Evolutionary conservation across 805 yeast genomes (phyloP), one percentile per base, ranked within the genome.

Genomic region (Maudiozyma serrabonitensis): DNA sequence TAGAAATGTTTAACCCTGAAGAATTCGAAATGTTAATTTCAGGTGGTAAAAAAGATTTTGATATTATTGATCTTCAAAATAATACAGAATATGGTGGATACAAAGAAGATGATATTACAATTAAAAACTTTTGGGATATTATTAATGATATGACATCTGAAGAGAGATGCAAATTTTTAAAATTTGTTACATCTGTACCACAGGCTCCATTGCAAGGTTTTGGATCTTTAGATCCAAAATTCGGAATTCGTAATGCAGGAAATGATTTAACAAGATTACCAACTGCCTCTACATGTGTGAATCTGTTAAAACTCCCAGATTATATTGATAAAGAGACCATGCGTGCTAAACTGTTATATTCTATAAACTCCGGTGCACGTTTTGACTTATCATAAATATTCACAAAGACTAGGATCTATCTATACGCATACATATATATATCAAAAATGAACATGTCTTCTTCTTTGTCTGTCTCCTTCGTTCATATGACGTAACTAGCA

Each of bases 131-230:
- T 55, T 89, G 96, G 90, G 80, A 81, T 51, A 80, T 88, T 6
- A 71, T 93, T 6, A 71, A 70, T 4, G 95, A 87, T 52, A 77
- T 88, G 74, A 62, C 73, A 1, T 69, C 76, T 2, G 75, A 74
- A n/a, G 87, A 88, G 49, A 73, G 80, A 53, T 72, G 79, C 19
- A 76, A 78, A 46, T 75, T 93, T 49, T 67, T 93, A 26, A 87
- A 87, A 62, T 93, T 91, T 69, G 96, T 87, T 26, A 93, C 98
- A 0, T 85, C 96, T 0, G 95, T 88, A 1, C 83, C 96, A 1
- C 76, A 90, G 52, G 96, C 95, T 0, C 99, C 99, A 1, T 70
- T 93, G 40, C 73, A 87, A 25, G 99, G 99, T 0, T 91, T 93
- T 62, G 73, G 76, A 13, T 79, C 82, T 3, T 71, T 88, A 44